These are phyloP conservation scores for Lachnellula willkommii DNA, from an alignment of 2,329 filamentous ascomycete genomes.

Conservation along the genomic window DNA sequence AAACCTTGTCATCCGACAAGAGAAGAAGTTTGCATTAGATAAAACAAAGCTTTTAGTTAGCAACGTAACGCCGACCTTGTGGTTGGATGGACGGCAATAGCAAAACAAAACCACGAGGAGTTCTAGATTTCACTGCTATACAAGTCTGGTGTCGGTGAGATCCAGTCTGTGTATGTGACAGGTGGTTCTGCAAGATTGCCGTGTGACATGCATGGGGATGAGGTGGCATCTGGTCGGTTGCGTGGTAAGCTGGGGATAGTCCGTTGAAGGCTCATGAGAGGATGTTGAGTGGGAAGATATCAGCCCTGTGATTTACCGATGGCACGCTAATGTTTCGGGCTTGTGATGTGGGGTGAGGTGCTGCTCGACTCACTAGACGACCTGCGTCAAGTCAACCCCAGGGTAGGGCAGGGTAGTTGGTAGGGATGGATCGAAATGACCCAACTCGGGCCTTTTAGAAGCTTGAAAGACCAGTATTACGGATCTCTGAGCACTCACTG, in stretches of 20 bases:
- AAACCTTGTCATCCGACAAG: background rate
- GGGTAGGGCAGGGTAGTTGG: no score
- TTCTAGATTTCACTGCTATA: background rate
- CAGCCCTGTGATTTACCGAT: slow-evolving; percentile 3
- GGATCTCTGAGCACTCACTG: no score
- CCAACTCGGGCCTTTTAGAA: no score
- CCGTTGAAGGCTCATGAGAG: background rate
- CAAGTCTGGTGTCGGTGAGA: background rate
- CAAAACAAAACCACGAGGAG: background rate
- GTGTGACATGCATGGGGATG: background rate
- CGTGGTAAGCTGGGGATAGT: background rate
- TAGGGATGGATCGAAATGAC: no score
- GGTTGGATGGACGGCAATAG: background rate
- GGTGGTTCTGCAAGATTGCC: background rate
- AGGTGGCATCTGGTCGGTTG: background rate
- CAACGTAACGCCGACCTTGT: background rate
- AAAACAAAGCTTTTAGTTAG: background rate
- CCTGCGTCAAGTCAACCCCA: no score
- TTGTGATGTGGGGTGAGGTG: background rate
- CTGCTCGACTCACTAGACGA: no score
- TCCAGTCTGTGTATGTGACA: background rate
- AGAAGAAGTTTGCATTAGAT: background rate
- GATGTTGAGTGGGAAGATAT: background rate
- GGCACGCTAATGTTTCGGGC: slow-evolving; percentile 1
- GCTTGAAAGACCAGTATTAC: no score